phyloP scores from a whole-genome alignment of 176 grass and related monocot genomes.

The Leersia perrieri region DNA sequence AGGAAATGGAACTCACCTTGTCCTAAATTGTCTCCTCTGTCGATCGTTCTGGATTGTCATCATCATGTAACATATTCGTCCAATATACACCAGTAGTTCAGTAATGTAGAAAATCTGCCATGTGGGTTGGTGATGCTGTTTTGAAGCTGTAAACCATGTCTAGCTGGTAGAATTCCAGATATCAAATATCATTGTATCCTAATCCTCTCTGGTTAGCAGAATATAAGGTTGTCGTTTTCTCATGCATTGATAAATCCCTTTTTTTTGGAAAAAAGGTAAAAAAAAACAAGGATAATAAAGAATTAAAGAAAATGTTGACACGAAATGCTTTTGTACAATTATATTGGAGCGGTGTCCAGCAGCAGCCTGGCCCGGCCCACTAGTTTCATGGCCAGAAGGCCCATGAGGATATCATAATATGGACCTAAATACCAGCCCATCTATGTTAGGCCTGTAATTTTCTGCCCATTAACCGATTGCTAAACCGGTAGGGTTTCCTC shows the following conservation, averaged over 20 bases:
- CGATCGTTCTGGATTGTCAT: not conserved
- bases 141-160: not conserved
- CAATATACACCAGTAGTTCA: slow-evolving; percentile 3
- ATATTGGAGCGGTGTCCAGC: too few species aligned
- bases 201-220: not conserved
- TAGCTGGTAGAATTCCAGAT: slow-evolving; percentile 14
- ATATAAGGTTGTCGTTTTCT: not conserved
- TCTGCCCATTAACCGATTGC: too few species aligned
- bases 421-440: too few species aligned
- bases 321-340: too few species aligned
- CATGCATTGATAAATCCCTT: not conserved
- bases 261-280: not conserved
- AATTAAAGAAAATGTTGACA: too few species aligned
- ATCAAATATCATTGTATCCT: not conserved
- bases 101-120: slow-evolving; percentile 9
- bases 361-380: too few species aligned
- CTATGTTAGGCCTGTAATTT: too few species aligned
- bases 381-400: too few species aligned
- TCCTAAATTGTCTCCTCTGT: not conserved
- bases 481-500: too few species aligned
- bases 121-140: slow-evolving; percentile 20
- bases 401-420: too few species aligned
- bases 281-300: not conserved
- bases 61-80: slow-evolving; percentile 38
- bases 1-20: slow-evolving; percentile 7